phyloP scores from a whole-genome alignment of 2,329 filamentous ascomycete genomes.

The Cytospora schulzeri region DNA sequence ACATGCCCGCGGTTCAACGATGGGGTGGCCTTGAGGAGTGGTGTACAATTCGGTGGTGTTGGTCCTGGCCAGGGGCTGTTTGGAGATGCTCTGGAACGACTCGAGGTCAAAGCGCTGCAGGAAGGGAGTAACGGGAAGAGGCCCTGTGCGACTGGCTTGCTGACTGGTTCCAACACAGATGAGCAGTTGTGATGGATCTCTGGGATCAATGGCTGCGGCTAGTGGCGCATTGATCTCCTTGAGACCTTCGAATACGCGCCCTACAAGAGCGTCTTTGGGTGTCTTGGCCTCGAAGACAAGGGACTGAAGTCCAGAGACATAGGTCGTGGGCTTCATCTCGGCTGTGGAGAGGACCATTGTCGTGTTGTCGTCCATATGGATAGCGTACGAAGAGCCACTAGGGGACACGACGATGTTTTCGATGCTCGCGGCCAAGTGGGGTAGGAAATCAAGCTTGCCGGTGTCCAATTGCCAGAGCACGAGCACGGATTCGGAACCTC shows the following conservation, averaged over 20 bases:
- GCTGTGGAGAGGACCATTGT: constrained; percentile 87
- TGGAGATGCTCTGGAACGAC: constrained; percentile 74
- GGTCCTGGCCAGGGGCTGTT: constrained; percentile 86
- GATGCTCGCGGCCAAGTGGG: constrained; percentile 85
- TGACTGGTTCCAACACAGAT: constrained; percentile 67
- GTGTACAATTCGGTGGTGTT: constrained; percentile 81
- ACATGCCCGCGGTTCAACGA: constrained; percentile 77
- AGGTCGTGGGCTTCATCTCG: constrained; percentile 81
- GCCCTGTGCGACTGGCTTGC: constrained; percentile 55
- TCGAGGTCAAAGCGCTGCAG: constrained; percentile 89
- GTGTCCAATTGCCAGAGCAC: constrained; percentile 95
- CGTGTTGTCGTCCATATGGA: constrained; percentile 91
- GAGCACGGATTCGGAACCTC: constrained; percentile 84
- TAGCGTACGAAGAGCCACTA: constrained; percentile 75
- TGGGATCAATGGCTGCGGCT: constrained; percentile 65
- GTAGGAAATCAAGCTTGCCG: constrained; percentile 76
- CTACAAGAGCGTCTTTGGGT: constrained; percentile 56
- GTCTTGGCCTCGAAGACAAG: constrained; percentile 52
- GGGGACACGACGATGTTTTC: constrained; percentile 83
- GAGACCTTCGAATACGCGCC: constrained; percentile 51
- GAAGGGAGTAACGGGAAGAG: constrained; percentile 54
- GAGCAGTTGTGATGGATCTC: constrained; percentile 64
- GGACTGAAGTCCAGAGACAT: constrained; percentile 80
- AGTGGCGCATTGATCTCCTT: constrained; percentile 52
- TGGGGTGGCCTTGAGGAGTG: constrained; percentile 68